Conservation (phyloP, 371 early-diverging fungal species). For the Parasitella parasitica region DNA sequence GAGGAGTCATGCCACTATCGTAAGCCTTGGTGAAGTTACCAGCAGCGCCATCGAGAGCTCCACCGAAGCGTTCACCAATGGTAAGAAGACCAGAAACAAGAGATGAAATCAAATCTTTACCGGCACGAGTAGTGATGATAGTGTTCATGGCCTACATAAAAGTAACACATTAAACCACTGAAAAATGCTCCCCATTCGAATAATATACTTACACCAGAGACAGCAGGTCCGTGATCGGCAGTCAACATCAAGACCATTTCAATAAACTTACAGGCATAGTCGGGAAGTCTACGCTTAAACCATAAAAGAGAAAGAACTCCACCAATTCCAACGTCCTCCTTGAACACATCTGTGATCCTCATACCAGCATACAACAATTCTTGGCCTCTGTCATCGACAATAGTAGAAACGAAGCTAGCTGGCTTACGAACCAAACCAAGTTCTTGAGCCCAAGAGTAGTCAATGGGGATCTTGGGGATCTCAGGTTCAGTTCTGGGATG, state of each 20-base stretch:
- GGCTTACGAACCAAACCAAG: constrained; percentile 98
- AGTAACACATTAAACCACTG: not conserved
- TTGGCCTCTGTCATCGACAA: constrained; percentile 98
- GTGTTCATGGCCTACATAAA: constrained; percentile 89
- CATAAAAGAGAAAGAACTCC: constrained; percentile 95
- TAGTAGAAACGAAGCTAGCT: constrained; percentile 96
- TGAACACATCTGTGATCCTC: constrained; percentile 96
- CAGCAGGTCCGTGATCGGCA: constrained; percentile 95
- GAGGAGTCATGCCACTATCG: constrained; percentile 86
- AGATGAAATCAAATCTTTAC: constrained; percentile 95
- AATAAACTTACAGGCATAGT: constrained; percentile 94
- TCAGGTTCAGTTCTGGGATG: constrained; percentile 83
- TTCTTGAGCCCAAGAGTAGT: constrained; percentile 98
- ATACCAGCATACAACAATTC: constrained; percentile 98
- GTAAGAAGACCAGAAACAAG: constrained; percentile 94
- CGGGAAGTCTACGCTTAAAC: constrained; percentile 97
- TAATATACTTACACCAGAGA: constrained; percentile 47
- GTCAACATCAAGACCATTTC: constrained; percentile 99
- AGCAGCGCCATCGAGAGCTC: constrained; percentile 97
- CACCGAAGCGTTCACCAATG: constrained; percentile 96
- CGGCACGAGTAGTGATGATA: constrained; percentile 97
- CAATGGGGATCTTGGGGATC: constrained; percentile 98
- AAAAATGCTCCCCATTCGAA: not conserved
- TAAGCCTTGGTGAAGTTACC: constrained; percentile 86
- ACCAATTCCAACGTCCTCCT: constrained; percentile 97